A percentile compares a stretch with the other conserved stretches of the same genome.
phyloP scores from a whole-genome alignment of 1,284 basidiomycete genomes.

The Sparassis latifolia region DNA sequence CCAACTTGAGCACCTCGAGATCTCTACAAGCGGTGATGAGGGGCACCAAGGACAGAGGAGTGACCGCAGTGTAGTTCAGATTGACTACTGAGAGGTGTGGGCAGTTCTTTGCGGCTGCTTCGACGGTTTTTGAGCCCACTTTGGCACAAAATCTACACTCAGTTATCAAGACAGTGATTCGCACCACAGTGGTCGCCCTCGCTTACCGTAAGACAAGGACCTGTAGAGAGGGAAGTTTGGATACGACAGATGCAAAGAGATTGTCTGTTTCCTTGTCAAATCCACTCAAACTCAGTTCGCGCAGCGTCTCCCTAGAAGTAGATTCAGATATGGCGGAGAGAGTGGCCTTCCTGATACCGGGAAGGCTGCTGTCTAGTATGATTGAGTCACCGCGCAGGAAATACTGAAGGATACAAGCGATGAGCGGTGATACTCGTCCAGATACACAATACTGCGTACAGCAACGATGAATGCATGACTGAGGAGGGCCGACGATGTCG shows the following conservation, averaged over 20 bases:
- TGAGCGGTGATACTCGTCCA: not conserved
- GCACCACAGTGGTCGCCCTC: not conserved
- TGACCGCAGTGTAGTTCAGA: constrained; percentile 53
- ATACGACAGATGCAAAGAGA: constrained; percentile 42
- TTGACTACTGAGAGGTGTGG: constrained; percentile 42
- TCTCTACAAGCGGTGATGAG: constrained; percentile 36
- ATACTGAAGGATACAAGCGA: constrained; percentile 31
- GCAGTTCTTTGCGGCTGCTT: constrained; percentile 38
- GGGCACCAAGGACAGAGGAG: constrained; percentile 40
- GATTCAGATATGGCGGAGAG: constrained; percentile 36
- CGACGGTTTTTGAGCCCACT: constrained; percentile 43
- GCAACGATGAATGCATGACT: constrained; percentile 48
- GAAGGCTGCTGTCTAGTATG: constrained; percentile 41
- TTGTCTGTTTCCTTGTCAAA: constrained; percentile 48
- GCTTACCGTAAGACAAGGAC: constrained; percentile 48
- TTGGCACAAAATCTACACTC: constrained; percentile 48
- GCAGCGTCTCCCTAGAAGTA: constrained; percentile 32
- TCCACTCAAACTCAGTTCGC: constrained; percentile 42
- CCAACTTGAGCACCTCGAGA: constrained; percentile 54
- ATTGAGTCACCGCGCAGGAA: constrained; percentile 53
- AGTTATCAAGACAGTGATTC: not conserved
- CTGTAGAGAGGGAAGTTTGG: constrained; percentile 37
- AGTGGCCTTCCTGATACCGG: constrained; percentile 46
- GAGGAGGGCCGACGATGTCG: constrained; percentile 43
- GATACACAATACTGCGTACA: constrained; percentile 30